phyloP scores from a whole-genome alignment of 1,139 yeast genomes.

The Lodderomyces pseudojiufengensis region DNA sequence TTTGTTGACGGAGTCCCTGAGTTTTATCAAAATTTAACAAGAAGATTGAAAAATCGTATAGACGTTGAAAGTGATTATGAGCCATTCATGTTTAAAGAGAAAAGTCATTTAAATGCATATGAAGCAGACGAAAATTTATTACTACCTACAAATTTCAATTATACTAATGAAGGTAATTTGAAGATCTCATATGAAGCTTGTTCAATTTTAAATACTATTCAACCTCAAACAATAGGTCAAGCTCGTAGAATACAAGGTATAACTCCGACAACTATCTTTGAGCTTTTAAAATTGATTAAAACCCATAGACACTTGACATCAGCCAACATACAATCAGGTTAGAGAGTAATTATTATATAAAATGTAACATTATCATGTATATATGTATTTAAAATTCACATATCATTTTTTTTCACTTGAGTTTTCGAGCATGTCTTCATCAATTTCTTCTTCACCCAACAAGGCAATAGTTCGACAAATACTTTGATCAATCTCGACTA shows the following conservation, averaged over 20 bases:
- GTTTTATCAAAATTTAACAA: slow-evolving; percentile 33
- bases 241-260: slow-evolving; percentile 93
- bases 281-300: slow-evolving; percentile 49
- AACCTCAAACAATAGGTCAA: slow-evolving; percentile 90
- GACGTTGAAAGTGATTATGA: slow-evolving; percentile 80
- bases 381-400: slow-evolving; percentile 1
- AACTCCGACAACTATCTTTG: slow-evolving; percentile 81
- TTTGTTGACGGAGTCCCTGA: slow-evolving; percentile 17
- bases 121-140: slow-evolving; percentile 74
- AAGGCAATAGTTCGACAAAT: slow-evolving; percentile 14
- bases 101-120: slow-evolving; percentile 67
- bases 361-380: slow-evolving; percentile 3
- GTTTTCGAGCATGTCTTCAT: not conserved
- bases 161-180: slow-evolving; percentile 42
- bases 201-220: slow-evolving; percentile 62
- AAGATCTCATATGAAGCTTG: slow-evolving; percentile 74
- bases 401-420: not conserved
- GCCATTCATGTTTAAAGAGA: slow-evolving; percentile 75
- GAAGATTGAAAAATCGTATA: slow-evolving; percentile 55
- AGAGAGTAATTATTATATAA: too few species aligned
- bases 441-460: not conserved
- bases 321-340: too few species aligned
- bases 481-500: slow-evolving; percentile 34
- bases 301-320: slow-evolving; percentile 20
- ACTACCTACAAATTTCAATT: slow-evolving; percentile 65